Evolutionary conservation across 768 basidiomycete species (phyloP), one percentile per base, ranked within the genome.

Genomic region (Termitomyces sp.): DNA sequence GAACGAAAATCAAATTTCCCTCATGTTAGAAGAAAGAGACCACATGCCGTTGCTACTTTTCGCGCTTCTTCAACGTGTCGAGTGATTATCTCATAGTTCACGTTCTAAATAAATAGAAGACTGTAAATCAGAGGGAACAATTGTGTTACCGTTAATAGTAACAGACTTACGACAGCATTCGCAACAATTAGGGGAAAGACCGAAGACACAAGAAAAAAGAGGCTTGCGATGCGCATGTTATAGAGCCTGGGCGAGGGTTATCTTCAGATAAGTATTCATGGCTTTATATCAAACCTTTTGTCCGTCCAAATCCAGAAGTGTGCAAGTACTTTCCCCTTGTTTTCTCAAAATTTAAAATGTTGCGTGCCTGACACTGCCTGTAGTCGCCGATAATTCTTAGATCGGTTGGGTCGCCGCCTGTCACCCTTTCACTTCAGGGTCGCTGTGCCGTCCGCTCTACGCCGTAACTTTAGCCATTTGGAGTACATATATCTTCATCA

Each of bases 191-290:
- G 52, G 48, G 63, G 58, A 46, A 68, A 52, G 14, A 59, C 62
- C 39, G 70, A 68, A 21, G 68, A 59, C 37, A 66, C 51, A 44
- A 66, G 44, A 16, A 70, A 52, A 32, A 67, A 42, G 27, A 66
- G 37, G 53, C 61, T 60, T 52, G 67, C 52, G 51, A 72, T 54
- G 46, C 70, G 72, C 72, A 74, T 73, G 35, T 61, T 64, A 57
- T 37, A 7, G 28, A 28, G 28, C 8, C 35, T 34, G 44, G 28
- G 47, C 14, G 57, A 56, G 56, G 62, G 59, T 50, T 57, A 61
- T 30, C 55, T 52, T 52, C 41, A 9, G 44, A 54, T 21, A 52
- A 27, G n/a, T 27, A 25, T 49, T n/a, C 17, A 56, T 59, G 55
- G 39, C 42, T 61, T 64, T 64, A 64, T 64, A 60, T 56, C 30